Base-by-base conservation (phyloP, 441 rosid genomes). In the Rhodomyrtus psidioides region DNA sequence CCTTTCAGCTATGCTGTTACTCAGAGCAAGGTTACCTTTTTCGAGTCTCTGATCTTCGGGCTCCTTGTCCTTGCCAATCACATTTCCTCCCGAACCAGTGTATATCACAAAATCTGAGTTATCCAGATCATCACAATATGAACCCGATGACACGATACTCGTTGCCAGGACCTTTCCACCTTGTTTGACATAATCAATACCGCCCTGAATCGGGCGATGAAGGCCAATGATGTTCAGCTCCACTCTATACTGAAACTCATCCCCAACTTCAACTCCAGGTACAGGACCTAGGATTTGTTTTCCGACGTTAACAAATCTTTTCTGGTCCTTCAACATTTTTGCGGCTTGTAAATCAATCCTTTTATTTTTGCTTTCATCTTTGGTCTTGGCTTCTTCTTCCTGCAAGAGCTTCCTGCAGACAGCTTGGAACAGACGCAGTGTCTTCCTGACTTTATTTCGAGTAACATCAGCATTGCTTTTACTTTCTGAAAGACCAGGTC, bases 211-310 rank as follows among this genome's bases (percentile, higher is more conserved):
- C 21, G 79, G 96, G 83, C 92, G 96, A 89, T 97, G 98, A 60
- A 96, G 92, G 84, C 99, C 98, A 81, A 97, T 89, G n/a, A 97
- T 88, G 90, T 92, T 92, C 74, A 95, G 95, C 93, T 96, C 99
- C 57, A 95, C 90, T 83, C 97, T 88, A 53, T 93, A 96, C 34
- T 91, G 98, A 90, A 95, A 97, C 89, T 95, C 98, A 85, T 96
- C 99, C 46, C 99, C 99, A 84, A 95, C 92, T 88, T 95, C 98
- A 89, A 95, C 92, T 44, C 99, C 99, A 19, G 99, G 99, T 60
- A 97, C 94, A 84, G 91, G 7, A 83, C 99, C 99, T 55, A 96
- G 82, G 60, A 95, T 91, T 51, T 87, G 91, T 53, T 85, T 85
- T 28, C 94, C 91, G 2, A 79, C 74, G 87, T 92, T 93, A 30